Evolutionary conservation across 352 stramenopile genomes (phyloP), one percentile per base, ranked within the genome.

Genomic region (Bremia lactucae): DNA sequence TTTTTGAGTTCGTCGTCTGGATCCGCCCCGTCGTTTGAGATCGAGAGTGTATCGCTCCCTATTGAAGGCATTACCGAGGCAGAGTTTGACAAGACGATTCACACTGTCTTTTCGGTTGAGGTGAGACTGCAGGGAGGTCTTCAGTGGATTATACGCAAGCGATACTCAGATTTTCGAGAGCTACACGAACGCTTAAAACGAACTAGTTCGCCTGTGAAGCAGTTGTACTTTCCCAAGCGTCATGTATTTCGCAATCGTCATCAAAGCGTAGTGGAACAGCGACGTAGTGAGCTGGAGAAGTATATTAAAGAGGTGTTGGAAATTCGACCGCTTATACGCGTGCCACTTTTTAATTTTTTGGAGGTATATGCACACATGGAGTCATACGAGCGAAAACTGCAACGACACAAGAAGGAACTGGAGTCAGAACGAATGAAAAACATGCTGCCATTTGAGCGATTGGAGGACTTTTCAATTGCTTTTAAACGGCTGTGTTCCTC

Each of bases 351-450:
- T 55, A 91, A 88, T 49, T 94, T 94, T 43, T 53, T 94, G 14
- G 76, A 89, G 25, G 81, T 94, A 0, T 89, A 94, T 46, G 73
- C 75, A 15, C 79, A 91, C 51, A 82, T 91, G 63, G 78, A 91
- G 52, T 87, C 74, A 31, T 91, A 88, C 42, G 80, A 93, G 42
- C 71, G 77, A 36, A 90, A 90, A 42, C 41, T 90, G 16, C 72
- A 83, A 36, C 73, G 77, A 3, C 77, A 90, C 45, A 87, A 90
- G 55, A 93, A 93, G 42, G 77, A 93, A 39, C 57, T 90, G 21
- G 80, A 93, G 54, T 86, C 72, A 13, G 74, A 88, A 48, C 68
- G 80, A 14, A 93, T 90, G 77, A 93, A 93, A 52, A 85, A 89
- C 44, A 52, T 93, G 42, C 61, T 93, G 2, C 59, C 66, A 9